A percentile compares a stretch with the other conserved stretches of the same genome.
phyloP scores from a whole-genome alignment of 2,329 filamentous ascomycete genomes.

The Xylariaceae sp. region DNA sequence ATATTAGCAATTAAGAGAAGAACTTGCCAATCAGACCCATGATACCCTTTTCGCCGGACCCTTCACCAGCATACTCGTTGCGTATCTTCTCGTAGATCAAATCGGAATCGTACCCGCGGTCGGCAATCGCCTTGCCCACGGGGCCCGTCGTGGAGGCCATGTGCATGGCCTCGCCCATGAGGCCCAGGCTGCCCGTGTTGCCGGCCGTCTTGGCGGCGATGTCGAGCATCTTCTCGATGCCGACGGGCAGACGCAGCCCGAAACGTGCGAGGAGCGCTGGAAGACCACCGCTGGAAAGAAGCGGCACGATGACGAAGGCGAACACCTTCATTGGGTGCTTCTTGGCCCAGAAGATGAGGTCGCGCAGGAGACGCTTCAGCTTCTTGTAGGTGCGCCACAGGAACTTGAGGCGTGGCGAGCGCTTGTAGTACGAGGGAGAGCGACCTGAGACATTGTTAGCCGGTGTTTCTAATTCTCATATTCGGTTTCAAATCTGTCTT shows the following conservation, averaged over 20 bases:
- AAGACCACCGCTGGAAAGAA: slow-evolving; percentile 78
- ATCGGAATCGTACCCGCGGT: slow-evolving; percentile 32
- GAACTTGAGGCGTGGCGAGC: slow-evolving; percentile 76
- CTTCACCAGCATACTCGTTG: slow-evolving; percentile 30
- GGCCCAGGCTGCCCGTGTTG: slow-evolving; percentile 44
- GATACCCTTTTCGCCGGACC: slow-evolving; percentile 32
- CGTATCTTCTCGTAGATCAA: slow-evolving; percentile 37
- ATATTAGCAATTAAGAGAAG: slow-evolving; percentile 34
- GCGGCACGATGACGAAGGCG: slow-evolving; percentile 77
- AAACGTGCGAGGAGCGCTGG: slow-evolving; percentile 72
- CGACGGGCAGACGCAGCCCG: slow-evolving; percentile 68
- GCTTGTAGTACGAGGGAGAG: slow-evolving; percentile 67
- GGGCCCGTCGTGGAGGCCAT: slow-evolving; percentile 38
- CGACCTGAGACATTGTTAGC: slow-evolving; percentile 36
- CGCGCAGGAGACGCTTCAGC: slow-evolving; percentile 71
- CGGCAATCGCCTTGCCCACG: slow-evolving; percentile 26
- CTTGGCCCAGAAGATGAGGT: slow-evolving; percentile 76
- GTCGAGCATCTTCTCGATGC: slow-evolving; percentile 55
- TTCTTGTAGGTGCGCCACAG: slow-evolving; percentile 67
- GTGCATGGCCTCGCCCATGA: slow-evolving; percentile 51
- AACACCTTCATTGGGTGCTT: slow-evolving; percentile 84
- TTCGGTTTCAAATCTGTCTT: neutral
- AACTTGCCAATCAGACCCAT: slow-evolving; percentile 37
- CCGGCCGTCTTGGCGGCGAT: slow-evolving; percentile 45
- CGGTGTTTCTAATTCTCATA: neutral